Conservation (phyloP, 2,329 filamentous ascomycete genomes). For the Rasamsonia emersonii region DNA sequence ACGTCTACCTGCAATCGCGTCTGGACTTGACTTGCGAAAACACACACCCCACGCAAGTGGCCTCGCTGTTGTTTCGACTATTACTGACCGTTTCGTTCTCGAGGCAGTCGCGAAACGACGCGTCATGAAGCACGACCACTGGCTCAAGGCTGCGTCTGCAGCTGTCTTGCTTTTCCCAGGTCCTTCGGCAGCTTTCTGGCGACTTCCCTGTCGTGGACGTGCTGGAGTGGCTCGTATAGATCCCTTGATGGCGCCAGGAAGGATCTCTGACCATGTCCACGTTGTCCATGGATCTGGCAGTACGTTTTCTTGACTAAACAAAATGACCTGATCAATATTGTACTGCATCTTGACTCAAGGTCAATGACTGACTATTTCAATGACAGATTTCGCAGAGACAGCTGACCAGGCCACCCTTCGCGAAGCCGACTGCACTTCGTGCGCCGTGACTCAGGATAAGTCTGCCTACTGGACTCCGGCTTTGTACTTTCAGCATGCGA, state of each 20-base stretch:
- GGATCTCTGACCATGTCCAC: slow-evolving; percentile 59
- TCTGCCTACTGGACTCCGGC: slow-evolving; percentile 82
- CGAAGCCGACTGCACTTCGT: slow-evolving; percentile 65
- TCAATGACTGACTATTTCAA: not conserved
- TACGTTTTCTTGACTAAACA: slow-evolving; percentile 39
- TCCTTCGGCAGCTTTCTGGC: slow-evolving; percentile 66
- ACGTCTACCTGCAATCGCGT: too few relatives aligned
- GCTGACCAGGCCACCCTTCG: slow-evolving; percentile 51
- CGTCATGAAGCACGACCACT: not conserved
- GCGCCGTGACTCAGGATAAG: slow-evolving; percentile 68
- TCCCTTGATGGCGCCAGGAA: slow-evolving; percentile 59
- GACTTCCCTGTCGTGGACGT: slow-evolving; percentile 70
- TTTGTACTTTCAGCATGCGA: slow-evolving; percentile 66
- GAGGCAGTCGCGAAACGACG: too few relatives aligned
- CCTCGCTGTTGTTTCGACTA: too few relatives aligned
- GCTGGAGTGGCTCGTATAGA: slow-evolving; percentile 66
- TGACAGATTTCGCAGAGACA: slow-evolving; percentile 55
- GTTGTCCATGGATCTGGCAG: slow-evolving; percentile 66
- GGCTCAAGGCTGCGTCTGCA: slow-evolving; percentile 1
- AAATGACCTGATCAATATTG: not conserved
- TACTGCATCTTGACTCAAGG: not conserved
- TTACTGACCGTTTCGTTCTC: too few relatives aligned
- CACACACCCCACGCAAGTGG: too few relatives aligned
- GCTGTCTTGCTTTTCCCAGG: slow-evolving; percentile 25
- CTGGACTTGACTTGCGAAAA: too few relatives aligned